phyloP scores from a whole-genome alignment of 1,284 basidiomycete genomes.

The Heliocybe sulcata region DNA sequence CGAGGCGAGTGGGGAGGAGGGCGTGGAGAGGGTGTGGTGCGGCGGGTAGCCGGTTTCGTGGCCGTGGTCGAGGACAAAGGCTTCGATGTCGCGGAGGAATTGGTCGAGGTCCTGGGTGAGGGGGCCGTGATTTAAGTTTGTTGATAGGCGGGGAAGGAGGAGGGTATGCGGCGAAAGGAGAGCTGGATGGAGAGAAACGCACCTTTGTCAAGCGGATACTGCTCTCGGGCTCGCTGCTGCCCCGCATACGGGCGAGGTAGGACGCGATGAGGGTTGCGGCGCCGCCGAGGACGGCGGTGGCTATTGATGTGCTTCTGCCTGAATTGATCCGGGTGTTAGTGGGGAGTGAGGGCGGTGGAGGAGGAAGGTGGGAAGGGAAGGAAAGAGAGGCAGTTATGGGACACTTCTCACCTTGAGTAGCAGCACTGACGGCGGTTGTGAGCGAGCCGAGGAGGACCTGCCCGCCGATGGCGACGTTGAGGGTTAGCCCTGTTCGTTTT shows the following conservation, averaged over 20 bases:
- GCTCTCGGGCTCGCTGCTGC: constrained; percentile 48
- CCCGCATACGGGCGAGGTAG: constrained; percentile 60
- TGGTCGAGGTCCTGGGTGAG: constrained; percentile 3
- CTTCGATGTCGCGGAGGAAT: not conserved
- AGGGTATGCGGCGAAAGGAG: no score
- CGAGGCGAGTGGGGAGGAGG: not conserved
- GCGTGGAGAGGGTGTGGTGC: not conserved
- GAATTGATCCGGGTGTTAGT: no score
- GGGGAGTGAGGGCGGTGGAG: no score
- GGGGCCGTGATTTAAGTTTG: not conserved
- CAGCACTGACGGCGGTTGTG: constrained; percentile 59
- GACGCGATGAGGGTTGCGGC: constrained; percentile 59
- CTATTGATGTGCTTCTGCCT: constrained; percentile 27
- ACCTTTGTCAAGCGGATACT: not conserved
- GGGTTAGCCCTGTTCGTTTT: constrained; percentile 34
- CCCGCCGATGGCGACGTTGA: constrained; percentile 49
- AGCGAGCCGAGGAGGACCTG: constrained; percentile 60
- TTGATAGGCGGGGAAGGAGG: not conserved
- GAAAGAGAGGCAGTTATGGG: no score
- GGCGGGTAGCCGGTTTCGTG: not conserved
- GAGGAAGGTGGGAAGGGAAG: no score
- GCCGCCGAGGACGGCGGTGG: constrained; percentile 34
- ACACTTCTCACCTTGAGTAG: no score
- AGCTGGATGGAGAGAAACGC: not conserved
- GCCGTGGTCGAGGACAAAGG: constrained; percentile 1